Conservation (phyloP, 2,329 filamentous ascomycete species). For the Ascochyta rabiei region DNA sequence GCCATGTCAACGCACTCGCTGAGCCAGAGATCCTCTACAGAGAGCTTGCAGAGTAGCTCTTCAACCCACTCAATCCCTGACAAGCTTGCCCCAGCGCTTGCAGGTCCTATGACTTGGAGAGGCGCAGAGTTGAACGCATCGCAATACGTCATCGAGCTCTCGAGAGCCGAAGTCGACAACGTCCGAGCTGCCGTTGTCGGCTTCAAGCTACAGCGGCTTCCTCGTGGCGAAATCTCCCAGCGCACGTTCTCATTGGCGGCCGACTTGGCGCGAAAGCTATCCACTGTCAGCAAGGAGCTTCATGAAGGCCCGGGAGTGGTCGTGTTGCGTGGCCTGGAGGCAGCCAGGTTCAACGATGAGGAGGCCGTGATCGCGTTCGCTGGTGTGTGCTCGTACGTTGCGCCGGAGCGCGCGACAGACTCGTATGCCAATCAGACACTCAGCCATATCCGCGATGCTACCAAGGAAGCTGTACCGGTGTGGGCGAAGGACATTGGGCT, state of each 20-base stretch:
- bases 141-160: constrained; percentile 38
- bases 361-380: constrained; percentile 46
- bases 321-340: constrained; percentile 42
- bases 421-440: constrained; percentile 46
- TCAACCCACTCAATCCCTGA: constrained; percentile 37
- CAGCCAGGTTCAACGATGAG: constrained; percentile 44
- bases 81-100: constrained; percentile 35
- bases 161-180: constrained; percentile 31
- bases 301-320: constrained; percentile 39
- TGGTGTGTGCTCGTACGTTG: constrained; percentile 41
- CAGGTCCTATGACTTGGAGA: constrained; percentile 44
- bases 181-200: constrained; percentile 42
- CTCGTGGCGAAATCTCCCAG: constrained; percentile 10
- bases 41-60: constrained; percentile 38
- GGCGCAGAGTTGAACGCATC: constrained; percentile 32
- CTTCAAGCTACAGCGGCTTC: constrained; percentile 29
- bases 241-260: constrained; percentile 31
- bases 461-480: constrained; percentile 38
- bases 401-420: constrained; percentile 42
- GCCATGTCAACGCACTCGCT: constrained; percentile 35
- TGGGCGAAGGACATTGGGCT: constrained; percentile 45
- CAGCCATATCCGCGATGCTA: constrained; percentile 47
- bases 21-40: constrained; percentile 38
- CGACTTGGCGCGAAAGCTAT: constrained; percentile 33
- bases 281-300: constrained; percentile 34